These are phyloP conservation scores for Amborella trichopoda DNA, from an alignment of 164 flowering plant species.

Conservation along the genomic window DNA sequence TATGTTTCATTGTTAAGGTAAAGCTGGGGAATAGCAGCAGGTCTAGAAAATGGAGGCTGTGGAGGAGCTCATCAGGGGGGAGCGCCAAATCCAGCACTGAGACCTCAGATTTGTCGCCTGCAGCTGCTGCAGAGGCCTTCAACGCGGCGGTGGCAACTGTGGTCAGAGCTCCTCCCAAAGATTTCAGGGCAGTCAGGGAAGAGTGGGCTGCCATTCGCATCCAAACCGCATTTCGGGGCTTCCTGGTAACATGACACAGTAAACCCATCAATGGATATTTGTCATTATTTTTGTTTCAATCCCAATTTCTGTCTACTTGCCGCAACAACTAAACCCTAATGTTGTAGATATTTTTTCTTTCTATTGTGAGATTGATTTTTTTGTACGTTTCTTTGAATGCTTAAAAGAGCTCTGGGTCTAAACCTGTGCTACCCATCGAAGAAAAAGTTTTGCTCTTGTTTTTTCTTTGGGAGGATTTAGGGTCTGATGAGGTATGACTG, in stretches of 20 bases:
- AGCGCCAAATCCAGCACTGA: slow-evolving; percentile 26
- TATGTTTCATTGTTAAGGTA: slow-evolving; percentile 15
- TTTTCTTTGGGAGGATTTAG: slow-evolving; percentile 13
- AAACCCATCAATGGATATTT: not conserved
- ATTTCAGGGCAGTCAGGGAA: slow-evolving; percentile 55
- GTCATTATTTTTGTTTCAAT: too few species aligned
- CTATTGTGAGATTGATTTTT: too few species aligned
- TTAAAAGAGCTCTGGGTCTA: not conserved
- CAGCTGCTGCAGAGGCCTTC: slow-evolving; percentile 20
- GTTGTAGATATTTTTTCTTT: too few species aligned
- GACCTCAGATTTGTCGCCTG: slow-evolving; percentile 30
- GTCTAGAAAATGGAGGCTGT: slow-evolving; percentile 50
- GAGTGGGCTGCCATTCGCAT: slow-evolving; percentile 97
- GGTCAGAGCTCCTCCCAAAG: slow-evolving; percentile 58
- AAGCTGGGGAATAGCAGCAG: slow-evolving; percentile 19
- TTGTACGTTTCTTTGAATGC: not conserved
- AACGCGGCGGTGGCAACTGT: slow-evolving; percentile 66
- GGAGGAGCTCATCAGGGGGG: slow-evolving; percentile 45
- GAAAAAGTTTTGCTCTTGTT: not conserved
- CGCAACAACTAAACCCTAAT: too few species aligned
- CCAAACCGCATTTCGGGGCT: slow-evolving; percentile 80
- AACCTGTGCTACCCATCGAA: not conserved
- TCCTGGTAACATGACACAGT: slow-evolving; percentile 41
- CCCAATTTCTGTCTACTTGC: too few species aligned
- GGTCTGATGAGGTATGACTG: too few species aligned